phyloP scores from a whole-genome alignment of 1,284 basidiomycete species.

The Taiwanofungus camphoratus region DNA sequence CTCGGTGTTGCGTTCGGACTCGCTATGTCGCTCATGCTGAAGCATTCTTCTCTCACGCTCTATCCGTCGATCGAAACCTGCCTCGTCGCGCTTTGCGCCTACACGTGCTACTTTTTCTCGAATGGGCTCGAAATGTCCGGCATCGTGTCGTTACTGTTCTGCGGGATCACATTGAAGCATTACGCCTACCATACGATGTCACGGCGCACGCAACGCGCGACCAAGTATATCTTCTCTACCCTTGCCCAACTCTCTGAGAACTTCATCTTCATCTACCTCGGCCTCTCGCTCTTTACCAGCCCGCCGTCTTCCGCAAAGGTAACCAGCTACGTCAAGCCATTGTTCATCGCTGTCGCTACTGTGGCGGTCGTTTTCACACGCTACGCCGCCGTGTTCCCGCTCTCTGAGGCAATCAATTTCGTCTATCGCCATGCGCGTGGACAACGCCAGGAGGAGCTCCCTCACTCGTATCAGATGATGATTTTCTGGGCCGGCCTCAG shows the following conservation, averaged over 20 bases:
- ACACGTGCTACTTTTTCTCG: slow-evolving; percentile 98
- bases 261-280: slow-evolving; percentile 99
- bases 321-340: slow-evolving; percentile 87
- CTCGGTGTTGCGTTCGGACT: slow-evolving; percentile 92
- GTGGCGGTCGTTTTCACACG: slow-evolving; percentile 92
- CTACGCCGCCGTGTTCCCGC: slow-evolving; percentile 94
- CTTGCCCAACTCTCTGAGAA: slow-evolving; percentile 95
- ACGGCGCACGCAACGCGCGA: slow-evolving; percentile 85
- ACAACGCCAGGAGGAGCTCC: slow-evolving; percentile 81
- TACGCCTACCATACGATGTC: slow-evolving; percentile 99
- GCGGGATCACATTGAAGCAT: slow-evolving; percentile 98
- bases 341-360: slow-evolving; percentile 90
- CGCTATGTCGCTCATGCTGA: slow-evolving; percentile 86
- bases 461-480: slow-evolving; percentile 98
- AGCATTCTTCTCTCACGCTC: slow-evolving; percentile 84
- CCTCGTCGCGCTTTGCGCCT: slow-evolving; percentile 90
- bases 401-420: slow-evolving; percentile 94
- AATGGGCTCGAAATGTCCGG: slow-evolving; percentile 94
- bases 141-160: slow-evolving; percentile 97
- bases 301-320: slow-evolving; percentile 66
- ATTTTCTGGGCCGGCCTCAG: slow-evolving; percentile 97
- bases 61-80: slow-evolving; percentile 95
- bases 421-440: slow-evolving; percentile 80
- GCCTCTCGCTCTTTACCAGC: slow-evolving; percentile 90
- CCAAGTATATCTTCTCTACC: slow-evolving; percentile 93